Base-by-base conservation (phyloP, 192 early-diverging fungal species). In the Backusella parvicylindrica region DNA sequence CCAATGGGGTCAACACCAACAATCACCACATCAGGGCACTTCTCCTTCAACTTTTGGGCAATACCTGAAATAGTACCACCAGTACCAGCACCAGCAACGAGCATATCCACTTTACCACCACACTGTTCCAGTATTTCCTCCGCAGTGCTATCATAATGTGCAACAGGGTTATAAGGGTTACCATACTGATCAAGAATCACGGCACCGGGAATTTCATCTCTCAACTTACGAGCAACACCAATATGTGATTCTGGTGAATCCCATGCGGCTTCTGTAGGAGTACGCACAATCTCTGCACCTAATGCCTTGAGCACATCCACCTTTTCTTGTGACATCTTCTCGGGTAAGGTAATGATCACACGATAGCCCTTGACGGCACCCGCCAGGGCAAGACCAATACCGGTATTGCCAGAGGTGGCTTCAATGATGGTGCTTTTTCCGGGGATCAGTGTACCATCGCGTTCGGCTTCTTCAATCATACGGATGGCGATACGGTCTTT, bases 301-400 rank as follows among this genome's bases (percentile, higher is more conserved):
- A 99, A 86, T 9, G 95, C 97, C 77, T 98, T 98, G 75, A 99
- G 87, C 6, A 99, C 94, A 81, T 98, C 98, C 21, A 98, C 97
- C 89, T 99, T 99, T 84, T 99, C 98, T 85, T 98, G 93, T 66
- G 92, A 95, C 98, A 99, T 99, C 83, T 99, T 99, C 84, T 99
- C 98, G 30, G 98, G 98, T 30, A 99, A 87, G 13, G 98, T 99
- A 74, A 99, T 99, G 79, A 99, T 97, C 77, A 93, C 91, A 74
- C 93, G 89, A 87, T 99, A 99, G 35, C 98, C 98, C 86, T 98
- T 99, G 64, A 99, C 95, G n/a, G 98, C 97, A 53, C 94, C 95
- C 70, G 97, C 90, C 40, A 99, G 84, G 60, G 98, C 98, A 60
- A 99, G 89, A 56, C 98, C 98, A 79, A 99, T 99, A 74, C 98